Evolutionary conservation across 192 early-diverging fungal genomes (phyloP).

Genomic region (Coemansia sp.): DNA sequence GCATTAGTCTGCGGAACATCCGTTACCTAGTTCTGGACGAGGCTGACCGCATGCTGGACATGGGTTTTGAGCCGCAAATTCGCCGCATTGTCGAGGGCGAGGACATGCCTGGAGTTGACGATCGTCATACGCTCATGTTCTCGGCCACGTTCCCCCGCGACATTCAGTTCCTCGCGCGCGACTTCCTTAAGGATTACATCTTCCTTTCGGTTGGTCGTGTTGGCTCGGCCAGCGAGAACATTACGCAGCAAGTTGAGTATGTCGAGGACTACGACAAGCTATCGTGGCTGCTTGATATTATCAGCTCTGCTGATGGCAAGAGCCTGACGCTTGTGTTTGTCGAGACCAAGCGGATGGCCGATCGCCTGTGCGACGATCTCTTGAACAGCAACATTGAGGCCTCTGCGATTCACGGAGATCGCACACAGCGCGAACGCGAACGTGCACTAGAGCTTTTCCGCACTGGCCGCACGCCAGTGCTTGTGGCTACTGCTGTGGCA

Average conservation of each 20-base stretch:
- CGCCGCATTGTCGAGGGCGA: slow-evolving; percentile 78
- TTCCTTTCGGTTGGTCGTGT: slow-evolving; percentile 91
- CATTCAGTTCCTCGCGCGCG: slow-evolving; percentile 87
- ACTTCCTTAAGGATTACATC: slow-evolving; percentile 81
- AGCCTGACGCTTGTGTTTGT: slow-evolving; percentile 94
- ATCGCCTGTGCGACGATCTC: slow-evolving; percentile 82
- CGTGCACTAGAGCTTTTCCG: slow-evolving; percentile 85
- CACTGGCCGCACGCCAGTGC: slow-evolving; percentile 71
- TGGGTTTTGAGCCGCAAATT: slow-evolving; percentile 96
- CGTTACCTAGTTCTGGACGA: slow-evolving; percentile 77
- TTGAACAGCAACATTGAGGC: slow-evolving; percentile 77
- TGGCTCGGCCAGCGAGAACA: slow-evolving; percentile 92
- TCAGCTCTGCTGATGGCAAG: slow-evolving; percentile 55
- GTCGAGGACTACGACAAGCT: slow-evolving; percentile 95
- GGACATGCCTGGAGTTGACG: slow-evolving; percentile 68
- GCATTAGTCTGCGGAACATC: slow-evolving; percentile 70
- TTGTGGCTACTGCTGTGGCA: slow-evolving; percentile 97
- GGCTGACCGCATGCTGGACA: slow-evolving; percentile 95
- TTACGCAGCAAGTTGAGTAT: slow-evolving; percentile 88
- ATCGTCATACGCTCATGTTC: slow-evolving; percentile 94
- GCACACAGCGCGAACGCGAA: slow-evolving; percentile 94
- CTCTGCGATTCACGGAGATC: slow-evolving; percentile 95
- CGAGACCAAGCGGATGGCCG: slow-evolving; percentile 94
- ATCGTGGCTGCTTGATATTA: slow-evolving; percentile 81
- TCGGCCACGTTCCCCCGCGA: slow-evolving; percentile 94